phyloP scores from a whole-genome alignment of 2,329 filamentous ascomycete genomes.

The Ascocoryne sarcoides region DNA sequence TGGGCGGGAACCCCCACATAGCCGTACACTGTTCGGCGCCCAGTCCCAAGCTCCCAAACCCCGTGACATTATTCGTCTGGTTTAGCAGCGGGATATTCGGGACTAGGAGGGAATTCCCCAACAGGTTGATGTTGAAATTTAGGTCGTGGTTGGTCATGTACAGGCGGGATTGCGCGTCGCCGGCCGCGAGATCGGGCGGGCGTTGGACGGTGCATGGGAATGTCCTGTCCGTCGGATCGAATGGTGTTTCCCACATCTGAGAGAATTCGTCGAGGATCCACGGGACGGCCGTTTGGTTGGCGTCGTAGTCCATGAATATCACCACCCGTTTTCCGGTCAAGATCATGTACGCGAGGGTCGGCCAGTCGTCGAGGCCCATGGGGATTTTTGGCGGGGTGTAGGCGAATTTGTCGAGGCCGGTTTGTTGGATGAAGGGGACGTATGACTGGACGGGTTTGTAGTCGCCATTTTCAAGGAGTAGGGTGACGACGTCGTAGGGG shows the following conservation, averaged over 20 bases:
- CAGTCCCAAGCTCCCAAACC: conserved; percentile 56
- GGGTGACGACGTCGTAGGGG: conserved; percentile 80
- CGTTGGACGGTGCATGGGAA: conserved; percentile 78
- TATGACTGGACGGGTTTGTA: conserved; percentile 58
- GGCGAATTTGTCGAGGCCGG: conserved; percentile 63
- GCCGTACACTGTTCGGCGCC: conserved; percentile 52
- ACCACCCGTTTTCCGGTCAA: conserved; percentile 61
- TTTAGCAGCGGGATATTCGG: conserved; percentile 64
- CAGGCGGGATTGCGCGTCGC: conserved; percentile 51
- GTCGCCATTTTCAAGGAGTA: conserved; percentile 78
- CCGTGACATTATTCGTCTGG: conserved; percentile 59
- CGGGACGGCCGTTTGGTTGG: conserved; percentile 64
- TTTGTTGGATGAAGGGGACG: conserved; percentile 56
- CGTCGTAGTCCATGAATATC: conserved; percentile 78
- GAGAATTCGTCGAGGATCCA: conserved; percentile 84
- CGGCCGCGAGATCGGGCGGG: conserved; percentile 53
- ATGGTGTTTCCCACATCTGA: conserved; percentile 86
- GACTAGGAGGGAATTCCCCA: conserved; percentile 55
- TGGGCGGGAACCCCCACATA: conserved; percentile 61
- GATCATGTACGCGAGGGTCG: conserved; percentile 71
- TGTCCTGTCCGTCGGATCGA: conserved; percentile 42
- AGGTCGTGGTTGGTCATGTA: conserved; percentile 90
- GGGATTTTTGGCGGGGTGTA: conserved; percentile 65
- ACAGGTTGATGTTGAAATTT: conserved; percentile 65
- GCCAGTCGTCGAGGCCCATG: conserved; percentile 71